Percentiles rank a stretch among this genome's conserved stretches.
These are phyloP conservation scores for Parvularia atlantis DNA, from an alignment of 78 protist species.

Conservation along the genomic window DNA sequence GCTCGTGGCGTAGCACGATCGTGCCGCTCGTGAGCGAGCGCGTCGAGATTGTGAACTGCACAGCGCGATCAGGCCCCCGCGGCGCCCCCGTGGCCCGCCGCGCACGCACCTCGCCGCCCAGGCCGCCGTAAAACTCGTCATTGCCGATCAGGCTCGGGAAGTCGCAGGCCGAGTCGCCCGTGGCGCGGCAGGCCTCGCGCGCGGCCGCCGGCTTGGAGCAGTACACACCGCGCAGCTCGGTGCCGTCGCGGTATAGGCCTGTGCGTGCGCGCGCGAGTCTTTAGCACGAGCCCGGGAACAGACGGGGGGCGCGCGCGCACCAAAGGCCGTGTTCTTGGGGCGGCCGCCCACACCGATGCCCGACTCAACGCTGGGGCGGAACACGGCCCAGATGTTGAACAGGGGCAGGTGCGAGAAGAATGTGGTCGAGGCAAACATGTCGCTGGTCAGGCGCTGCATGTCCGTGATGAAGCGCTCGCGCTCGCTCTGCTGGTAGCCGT, in stretches of 20 bases:
- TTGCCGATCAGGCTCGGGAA: background rate
- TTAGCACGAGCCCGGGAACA: no score
- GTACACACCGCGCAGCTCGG: background rate
- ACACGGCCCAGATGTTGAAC: background rate
- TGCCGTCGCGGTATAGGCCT: background rate
- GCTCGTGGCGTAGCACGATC: background rate
- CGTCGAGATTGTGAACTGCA: no score
- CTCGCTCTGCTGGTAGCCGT: background rate
- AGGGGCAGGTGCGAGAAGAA: background rate
- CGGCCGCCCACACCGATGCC: background rate
- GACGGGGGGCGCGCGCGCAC: no score
- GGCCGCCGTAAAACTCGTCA: no score
- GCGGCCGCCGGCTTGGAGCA: background rate
- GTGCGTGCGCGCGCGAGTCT: no score
- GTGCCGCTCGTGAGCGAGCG: no score
- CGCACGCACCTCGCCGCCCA: no score
- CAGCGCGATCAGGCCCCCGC: no score
- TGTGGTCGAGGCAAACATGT: background rate
- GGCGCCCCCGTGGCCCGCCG: no score
- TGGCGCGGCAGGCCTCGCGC: background rate
- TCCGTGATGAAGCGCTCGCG: background rate
- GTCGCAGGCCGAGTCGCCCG: background rate
- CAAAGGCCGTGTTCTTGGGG: background rate
- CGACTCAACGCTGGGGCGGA: background rate
- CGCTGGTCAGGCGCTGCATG: background rate